Percentiles rank a stretch among this genome's conserved stretches.
Evolutionary conservation across 106 monocot species (phyloP).

Genomic region (Dioscorea dumetorum): DNA sequence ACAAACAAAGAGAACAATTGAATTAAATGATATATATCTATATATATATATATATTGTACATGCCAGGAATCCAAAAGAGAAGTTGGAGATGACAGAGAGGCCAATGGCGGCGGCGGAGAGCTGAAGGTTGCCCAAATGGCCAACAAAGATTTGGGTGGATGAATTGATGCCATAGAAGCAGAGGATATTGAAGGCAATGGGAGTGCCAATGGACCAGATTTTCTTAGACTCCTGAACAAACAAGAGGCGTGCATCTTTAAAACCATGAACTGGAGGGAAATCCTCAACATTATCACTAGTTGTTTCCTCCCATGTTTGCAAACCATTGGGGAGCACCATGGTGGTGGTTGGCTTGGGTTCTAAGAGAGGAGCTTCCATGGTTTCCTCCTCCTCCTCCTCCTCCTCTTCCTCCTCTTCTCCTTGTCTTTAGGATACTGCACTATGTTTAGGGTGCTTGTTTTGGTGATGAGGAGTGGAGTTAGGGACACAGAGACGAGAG

Average conservation of each 20-base stretch:
- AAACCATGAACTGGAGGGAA: constrained; percentile 14
- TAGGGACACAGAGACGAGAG: too few relatives aligned
- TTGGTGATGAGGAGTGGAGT: too few relatives aligned
- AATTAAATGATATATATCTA: too few relatives aligned
- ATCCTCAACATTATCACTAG: constrained; percentile 1
- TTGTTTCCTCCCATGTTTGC: not conserved
- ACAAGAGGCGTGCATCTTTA: constrained; percentile 33
- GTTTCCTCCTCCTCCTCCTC: too few relatives aligned
- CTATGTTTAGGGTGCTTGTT: too few relatives aligned
- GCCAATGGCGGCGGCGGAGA: constrained; percentile 69
- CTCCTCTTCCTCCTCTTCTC: too few relatives aligned
- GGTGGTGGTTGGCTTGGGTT: constrained; percentile 15
- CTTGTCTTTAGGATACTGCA: too few relatives aligned
- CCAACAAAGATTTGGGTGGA: constrained; percentile 76
- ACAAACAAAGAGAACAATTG: not conserved
- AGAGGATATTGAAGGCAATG: constrained; percentile 60
- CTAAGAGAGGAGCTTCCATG: too few relatives aligned
- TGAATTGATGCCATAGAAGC: constrained; percentile 69
- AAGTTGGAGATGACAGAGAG: constrained; percentile 75
- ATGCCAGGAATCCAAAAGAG: constrained; percentile 81
- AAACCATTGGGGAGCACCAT: not conserved
- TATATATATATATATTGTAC: too few relatives aligned
- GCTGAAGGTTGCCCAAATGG: constrained; percentile 79
- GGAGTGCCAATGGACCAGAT: constrained; percentile 73
- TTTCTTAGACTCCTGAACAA: constrained; percentile 42